A percentile compares a stretch with the other conserved stretches of the same genome.
phyloP scores from a whole-genome alignment of 208 protist genomes.

The Trypanosoma grayi region DNA sequence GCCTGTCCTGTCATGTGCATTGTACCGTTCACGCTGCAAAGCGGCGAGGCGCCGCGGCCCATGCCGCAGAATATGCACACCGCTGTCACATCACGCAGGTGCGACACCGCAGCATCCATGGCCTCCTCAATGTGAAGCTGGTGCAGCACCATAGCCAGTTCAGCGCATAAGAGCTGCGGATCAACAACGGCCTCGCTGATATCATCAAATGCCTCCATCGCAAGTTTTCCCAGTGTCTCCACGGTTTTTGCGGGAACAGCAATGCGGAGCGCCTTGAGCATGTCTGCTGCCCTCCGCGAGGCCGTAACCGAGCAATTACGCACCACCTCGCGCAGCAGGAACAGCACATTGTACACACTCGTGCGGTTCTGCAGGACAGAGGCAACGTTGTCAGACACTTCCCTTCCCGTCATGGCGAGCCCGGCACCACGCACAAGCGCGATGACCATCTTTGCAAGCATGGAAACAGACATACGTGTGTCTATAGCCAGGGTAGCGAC shows the following conservation, averaged over 20 bases:
- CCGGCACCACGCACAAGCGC: constrained; percentile 79
- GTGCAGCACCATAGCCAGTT: constrained; percentile 90
- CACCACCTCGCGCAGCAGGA: constrained; percentile 82
- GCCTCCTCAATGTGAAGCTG: constrained; percentile 80
- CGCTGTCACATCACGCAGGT: constrained; percentile 72
- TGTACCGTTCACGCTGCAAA: constrained; percentile 79
- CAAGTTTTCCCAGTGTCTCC: constrained; percentile 83
- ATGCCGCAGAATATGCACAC: constrained; percentile 76
- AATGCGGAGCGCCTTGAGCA: constrained; percentile 78
- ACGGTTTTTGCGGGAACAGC: constrained; percentile 79
- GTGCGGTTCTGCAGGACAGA: constrained; percentile 53
- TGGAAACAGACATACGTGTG: constrained; percentile 83
- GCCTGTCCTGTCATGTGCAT: constrained; percentile 74
- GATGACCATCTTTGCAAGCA: constrained; percentile 88
- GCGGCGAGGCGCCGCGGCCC: constrained; percentile 47
- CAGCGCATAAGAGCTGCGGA: constrained; percentile 87
- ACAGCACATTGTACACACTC: constrained; percentile 90
- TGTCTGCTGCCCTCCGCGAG: constrained; percentile 70
- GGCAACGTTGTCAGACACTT: constrained; percentile 74
- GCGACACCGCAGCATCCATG: constrained; percentile 71
- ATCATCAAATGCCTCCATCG: constrained; percentile 72
- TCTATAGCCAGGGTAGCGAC: constrained; percentile 77
- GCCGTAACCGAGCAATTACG: constrained; percentile 78
- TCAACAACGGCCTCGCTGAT: constrained; percentile 43
- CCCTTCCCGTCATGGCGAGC: constrained; percentile 78